phyloP scores from a whole-genome alignment of 139 green algal species.

The Monoraphidium neglectum region DNA sequence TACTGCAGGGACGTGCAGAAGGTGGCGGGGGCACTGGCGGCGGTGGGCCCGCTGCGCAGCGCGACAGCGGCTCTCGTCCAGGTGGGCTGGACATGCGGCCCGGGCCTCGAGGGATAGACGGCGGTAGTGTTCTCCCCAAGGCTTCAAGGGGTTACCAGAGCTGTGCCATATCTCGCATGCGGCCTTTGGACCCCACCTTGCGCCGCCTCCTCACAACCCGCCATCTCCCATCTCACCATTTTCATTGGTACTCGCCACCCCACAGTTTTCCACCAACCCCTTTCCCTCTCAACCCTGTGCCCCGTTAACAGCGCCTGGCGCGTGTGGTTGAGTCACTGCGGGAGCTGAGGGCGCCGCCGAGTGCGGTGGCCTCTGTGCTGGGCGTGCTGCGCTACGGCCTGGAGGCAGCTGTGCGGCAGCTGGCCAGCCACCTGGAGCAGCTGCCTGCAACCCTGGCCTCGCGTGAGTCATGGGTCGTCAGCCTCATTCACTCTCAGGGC shows the following conservation, averaged over 20 bases:
- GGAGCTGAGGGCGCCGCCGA: neutral
- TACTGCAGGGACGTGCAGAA: neutral
- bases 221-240: neutral
- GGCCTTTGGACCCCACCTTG: neutral
- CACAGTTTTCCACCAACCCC: too few relatives aligned
- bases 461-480: slow-evolving; percentile 16
- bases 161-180: neutral
- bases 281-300: too few relatives aligned
- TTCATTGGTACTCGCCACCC: neutral
- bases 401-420: slow-evolving; percentile 4
- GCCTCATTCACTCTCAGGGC: neutral
- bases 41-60: slow-evolving; percentile 3
- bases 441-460: slow-evolving; percentile 5
- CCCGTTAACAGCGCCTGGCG: slow-evolving; percentile 10
- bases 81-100: neutral
- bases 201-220: neutral
- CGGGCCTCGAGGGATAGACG: neutral
- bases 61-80: neutral
- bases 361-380: slow-evolving; percentile 13
- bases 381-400: slow-evolving; percentile 2
- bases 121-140: neutral
- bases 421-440: slow-evolving; percentile 5
- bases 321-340: neutral
- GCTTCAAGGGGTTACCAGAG: neutral
- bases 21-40: neutral